phyloP scores from a whole-genome alignment of 139 green algal species.

The Volvox africanus region DNA sequence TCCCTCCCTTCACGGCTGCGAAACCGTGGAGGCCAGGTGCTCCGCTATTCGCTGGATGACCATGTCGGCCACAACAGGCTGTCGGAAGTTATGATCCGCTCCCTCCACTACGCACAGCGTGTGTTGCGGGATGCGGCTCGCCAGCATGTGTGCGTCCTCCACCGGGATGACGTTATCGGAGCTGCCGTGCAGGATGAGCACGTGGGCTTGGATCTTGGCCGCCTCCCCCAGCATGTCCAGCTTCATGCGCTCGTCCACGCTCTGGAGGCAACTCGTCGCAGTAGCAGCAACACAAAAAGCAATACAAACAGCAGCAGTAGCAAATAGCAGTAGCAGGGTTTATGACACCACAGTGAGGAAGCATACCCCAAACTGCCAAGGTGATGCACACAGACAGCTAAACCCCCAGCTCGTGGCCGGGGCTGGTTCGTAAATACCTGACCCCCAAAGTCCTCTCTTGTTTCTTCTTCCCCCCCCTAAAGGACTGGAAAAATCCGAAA shows the following conservation, averaged over 20 bases:
- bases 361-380: no score
- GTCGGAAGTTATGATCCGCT: conserved; percentile 69
- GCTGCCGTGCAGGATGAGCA: conserved; percentile 75
- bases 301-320: no score
- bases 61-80: background rate
- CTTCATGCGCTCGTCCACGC: conserved; percentile 56
- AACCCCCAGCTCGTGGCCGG: no score
- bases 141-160: conserved; percentile 60
- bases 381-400: no score
- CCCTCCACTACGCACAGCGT: conserved; percentile 58
- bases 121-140: conserved; percentile 38
- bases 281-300: no score
- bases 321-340: no score
- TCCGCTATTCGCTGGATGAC: conserved; percentile 12
- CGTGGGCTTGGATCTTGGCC: conserved; percentile 43
- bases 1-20: background rate
- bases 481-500: no score
- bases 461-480: no score
- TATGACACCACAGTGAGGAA: no score
- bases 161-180: conserved; percentile 67
- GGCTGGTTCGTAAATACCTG: no score
- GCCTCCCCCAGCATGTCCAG: conserved; percentile 57
- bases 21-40: background rate
- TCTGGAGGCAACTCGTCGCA: background rate
- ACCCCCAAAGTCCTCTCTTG: no score